Evolutionary conservation across 345 rosid species (phyloP), one percentile per base, ranked within the genome.

Genomic region (Pelargonium nanum): DNA sequence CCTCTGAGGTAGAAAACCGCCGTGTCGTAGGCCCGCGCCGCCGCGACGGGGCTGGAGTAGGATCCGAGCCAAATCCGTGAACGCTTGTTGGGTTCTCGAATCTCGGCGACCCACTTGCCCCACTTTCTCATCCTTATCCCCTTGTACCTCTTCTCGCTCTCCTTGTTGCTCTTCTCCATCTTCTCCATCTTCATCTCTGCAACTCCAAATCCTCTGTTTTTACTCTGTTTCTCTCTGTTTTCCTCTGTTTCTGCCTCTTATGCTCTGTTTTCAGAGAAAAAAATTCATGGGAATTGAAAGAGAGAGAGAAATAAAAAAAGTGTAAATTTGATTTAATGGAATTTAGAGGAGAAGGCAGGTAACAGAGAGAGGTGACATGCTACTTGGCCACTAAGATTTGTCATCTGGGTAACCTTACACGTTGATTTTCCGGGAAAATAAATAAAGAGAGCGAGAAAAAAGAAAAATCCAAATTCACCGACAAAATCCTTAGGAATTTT

Each of bases 101-200:
- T 88, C 92, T 93, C 99, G 2, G 99, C 99, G 22, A 93, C 99
- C 99, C 99, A 93, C 70, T 93, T 93, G 0, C 99, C 99, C 99
- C 99, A 93, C 85, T 93, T 93, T 74, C 99, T 80, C 99, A 93
- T 93, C 90, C 99, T 84, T 68, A 93, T 93, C 56, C 99, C 99
- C 69, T 93, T 93, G 72, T 80, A 93, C 1, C 75, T 81, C 66
- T 85, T 76, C 59, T 80, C 89, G 22, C 73, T 63, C 21, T 57
- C 70, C 59, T 55, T 32, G 51, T 58, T 22, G 17, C 20, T 58
- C 62, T 71, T 73, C 64, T 60, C 70, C 74, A 55, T 24, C 76
- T 59, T 65, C 72, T 58, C 79, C 84, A 61, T 75, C 64, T 25
- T 72, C 56, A 25, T 32, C 45, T 28, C 51, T 40, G 19, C 23